Evolutionary conservation across 1,139 yeast species (phyloP).

Genomic region (Debaryomyces robertsiae): DNA sequence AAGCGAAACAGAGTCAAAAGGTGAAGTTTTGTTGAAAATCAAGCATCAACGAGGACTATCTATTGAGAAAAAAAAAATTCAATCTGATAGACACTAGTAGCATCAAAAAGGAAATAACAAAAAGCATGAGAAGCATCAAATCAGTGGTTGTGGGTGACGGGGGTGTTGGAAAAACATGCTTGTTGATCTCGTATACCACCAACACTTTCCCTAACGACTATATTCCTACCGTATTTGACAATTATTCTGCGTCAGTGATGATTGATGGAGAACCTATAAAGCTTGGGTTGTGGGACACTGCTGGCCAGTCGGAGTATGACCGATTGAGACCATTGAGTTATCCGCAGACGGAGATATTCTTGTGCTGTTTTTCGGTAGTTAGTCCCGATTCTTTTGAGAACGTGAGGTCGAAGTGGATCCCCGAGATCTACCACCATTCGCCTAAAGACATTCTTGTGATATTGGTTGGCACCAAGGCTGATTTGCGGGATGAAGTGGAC

Average conservation of each 20-base stretch:
- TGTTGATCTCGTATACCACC: slow-evolving; percentile 86
- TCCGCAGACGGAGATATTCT: slow-evolving; percentile 89
- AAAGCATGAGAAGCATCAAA: slow-evolving; percentile 79
- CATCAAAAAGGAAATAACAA: background rate
- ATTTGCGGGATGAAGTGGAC: slow-evolving; percentile 80
- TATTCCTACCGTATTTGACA: slow-evolving; percentile 92
- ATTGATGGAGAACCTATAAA: slow-evolving; percentile 80
- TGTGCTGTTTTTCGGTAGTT: slow-evolving; percentile 84
- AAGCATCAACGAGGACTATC: too few species aligned
- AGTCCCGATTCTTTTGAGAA: slow-evolving; percentile 82
- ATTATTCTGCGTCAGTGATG: slow-evolving; percentile 85
- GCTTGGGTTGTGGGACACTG: slow-evolving; percentile 95
- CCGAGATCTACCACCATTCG: slow-evolving; percentile 85
- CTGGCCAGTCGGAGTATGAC: slow-evolving; percentile 94
- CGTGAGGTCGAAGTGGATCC: slow-evolving; percentile 77
- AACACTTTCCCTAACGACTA: slow-evolving; percentile 94
- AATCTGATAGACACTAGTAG: background rate
- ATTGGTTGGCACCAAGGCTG: slow-evolving; percentile 84
- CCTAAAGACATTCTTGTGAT: slow-evolving; percentile 74
- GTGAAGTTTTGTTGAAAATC: too few species aligned
- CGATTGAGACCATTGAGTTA: slow-evolving; percentile 87
- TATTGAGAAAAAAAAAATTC: too few species aligned
- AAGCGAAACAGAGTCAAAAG: too few species aligned
- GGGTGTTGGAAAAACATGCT: slow-evolving; percentile 94
- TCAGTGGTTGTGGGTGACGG: slow-evolving; percentile 97